Evolutionary conservation across 2,329 filamentous ascomycete genomes (phyloP).

Genomic region (Apiospora arundinis): DNA sequence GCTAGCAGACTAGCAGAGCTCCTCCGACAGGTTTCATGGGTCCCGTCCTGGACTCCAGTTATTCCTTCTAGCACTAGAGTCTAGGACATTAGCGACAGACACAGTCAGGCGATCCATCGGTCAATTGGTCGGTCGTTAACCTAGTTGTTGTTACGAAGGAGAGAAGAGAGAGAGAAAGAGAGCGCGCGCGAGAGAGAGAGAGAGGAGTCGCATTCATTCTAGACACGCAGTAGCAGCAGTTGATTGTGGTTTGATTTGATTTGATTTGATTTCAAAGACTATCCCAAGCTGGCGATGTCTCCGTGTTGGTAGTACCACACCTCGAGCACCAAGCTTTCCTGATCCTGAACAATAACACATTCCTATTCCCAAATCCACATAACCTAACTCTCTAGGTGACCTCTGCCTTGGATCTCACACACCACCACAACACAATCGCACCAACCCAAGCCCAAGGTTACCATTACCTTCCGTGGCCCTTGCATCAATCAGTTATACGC

Average conservation of each 20-base stretch:
- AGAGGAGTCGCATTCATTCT: background rate
- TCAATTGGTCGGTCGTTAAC: background rate
- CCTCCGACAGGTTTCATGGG: constrained; percentile 10
- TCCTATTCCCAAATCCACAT: background rate
- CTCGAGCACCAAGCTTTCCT: background rate
- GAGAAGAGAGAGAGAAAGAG: background rate
- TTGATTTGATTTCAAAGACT: constrained; percentile 5
- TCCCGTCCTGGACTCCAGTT: background rate
- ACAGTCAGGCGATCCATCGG: background rate
- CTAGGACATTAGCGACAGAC: background rate
- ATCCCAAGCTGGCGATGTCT: constrained; percentile 2
- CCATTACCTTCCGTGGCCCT: background rate
- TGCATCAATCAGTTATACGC: background rate
- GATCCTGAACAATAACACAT: background rate
- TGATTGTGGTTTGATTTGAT: background rate
- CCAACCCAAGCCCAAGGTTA: background rate
- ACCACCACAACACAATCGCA: background rate
- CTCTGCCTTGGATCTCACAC: constrained; percentile 7
- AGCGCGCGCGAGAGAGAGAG: background rate
- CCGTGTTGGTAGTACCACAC: background rate
- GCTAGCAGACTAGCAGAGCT: background rate
- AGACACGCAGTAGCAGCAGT: background rate
- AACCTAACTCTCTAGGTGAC: background rate
- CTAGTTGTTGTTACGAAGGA: background rate
- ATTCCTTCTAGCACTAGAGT: constrained; percentile 1